Evolutionary conservation across 306 rosid species (phyloP).

Genomic region (Acacia crassicarpa): DNA sequence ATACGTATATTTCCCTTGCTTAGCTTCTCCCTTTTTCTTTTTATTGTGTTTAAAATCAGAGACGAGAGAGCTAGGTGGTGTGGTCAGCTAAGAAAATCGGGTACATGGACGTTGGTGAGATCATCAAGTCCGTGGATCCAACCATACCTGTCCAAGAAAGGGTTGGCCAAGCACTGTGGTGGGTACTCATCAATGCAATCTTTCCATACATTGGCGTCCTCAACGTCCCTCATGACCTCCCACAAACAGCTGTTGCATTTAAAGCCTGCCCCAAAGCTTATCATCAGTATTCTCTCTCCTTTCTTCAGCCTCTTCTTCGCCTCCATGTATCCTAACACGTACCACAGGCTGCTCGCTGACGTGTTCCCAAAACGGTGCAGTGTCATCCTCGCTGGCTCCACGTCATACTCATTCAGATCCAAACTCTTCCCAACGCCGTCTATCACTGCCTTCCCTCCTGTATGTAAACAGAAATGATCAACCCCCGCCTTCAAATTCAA

Average conservation of each 20-base stretch:
- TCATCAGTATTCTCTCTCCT: slow-evolving; percentile 71
- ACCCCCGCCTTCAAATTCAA: slow-evolving; percentile 66
- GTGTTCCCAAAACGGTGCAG: slow-evolving; percentile 90
- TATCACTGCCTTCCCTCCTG: slow-evolving; percentile 91
- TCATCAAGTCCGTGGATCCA: slow-evolving; percentile 72
- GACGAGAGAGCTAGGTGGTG: background rate
- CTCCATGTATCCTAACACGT: slow-evolving; percentile 89
- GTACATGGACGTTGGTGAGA: slow-evolving; percentile 39
- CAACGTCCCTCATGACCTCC: slow-evolving; percentile 74
- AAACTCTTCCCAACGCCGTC: slow-evolving; percentile 78
- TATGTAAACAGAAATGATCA: slow-evolving; percentile 83
- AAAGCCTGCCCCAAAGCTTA: slow-evolving; percentile 96
- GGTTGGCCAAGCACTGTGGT: slow-evolving; percentile 67
- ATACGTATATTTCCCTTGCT: background rate
- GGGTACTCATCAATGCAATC: slow-evolving; percentile 74
- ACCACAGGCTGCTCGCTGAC: slow-evolving; percentile 87
- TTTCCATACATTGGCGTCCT: slow-evolving; percentile 65
- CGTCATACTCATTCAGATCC: slow-evolving; percentile 57
- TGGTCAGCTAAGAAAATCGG: slow-evolving; percentile 23
- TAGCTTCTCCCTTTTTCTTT: background rate
- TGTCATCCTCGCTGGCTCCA: slow-evolving; percentile 94
- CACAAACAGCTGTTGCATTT: slow-evolving; percentile 90
- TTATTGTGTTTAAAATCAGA: background rate
- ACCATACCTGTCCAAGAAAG: slow-evolving; percentile 81
- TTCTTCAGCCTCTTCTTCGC: slow-evolving; percentile 78